Conservation (phyloP, 176 grass and related monocot genomes). For the Eragrostis nindensis region DNA sequence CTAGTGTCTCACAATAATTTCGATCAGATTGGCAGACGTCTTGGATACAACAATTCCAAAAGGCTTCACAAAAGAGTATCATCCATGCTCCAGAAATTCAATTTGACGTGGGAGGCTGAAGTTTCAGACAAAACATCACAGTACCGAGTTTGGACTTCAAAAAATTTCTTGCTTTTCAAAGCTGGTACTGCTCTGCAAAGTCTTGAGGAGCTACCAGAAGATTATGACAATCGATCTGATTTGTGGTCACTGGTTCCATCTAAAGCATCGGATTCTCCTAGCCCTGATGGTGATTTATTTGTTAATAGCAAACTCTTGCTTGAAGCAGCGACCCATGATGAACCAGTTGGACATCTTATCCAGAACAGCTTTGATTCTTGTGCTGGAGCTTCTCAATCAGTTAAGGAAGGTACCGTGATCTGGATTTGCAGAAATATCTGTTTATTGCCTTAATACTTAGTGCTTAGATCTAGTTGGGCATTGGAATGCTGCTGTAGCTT, state of each 20-base stretch:
- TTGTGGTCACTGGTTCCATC: slow-evolving; percentile 54
- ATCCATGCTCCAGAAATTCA: slow-evolving; percentile 71
- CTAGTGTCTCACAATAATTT: slow-evolving; percentile 41
- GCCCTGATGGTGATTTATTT: slow-evolving; percentile 28
- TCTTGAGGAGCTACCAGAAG: slow-evolving; percentile 47
- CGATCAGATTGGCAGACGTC: slow-evolving; percentile 68
- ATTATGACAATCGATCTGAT: slow-evolving; percentile 42
- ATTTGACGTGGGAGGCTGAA: slow-evolving; percentile 76
- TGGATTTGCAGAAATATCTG: slow-evolving; percentile 7
- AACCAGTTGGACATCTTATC: slow-evolving; percentile 38
- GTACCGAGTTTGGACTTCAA: slow-evolving; percentile 87
- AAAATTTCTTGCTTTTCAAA: slow-evolving; percentile 64
- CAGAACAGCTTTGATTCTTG: slow-evolving; percentile 39
- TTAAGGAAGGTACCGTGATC: slow-evolving; percentile 42
- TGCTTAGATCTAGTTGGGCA: slow-evolving; percentile 6
- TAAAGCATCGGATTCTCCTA: slow-evolving; percentile 38
- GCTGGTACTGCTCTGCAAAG: slow-evolving; percentile 54
- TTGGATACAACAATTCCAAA: slow-evolving; percentile 76
- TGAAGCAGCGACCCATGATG: slow-evolving; percentile 44
- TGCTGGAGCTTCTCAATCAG: slow-evolving; percentile 36
- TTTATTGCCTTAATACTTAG: slow-evolving; percentile 21
- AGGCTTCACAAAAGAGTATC: slow-evolving; percentile 76
- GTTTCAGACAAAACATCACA: slow-evolving; percentile 69
- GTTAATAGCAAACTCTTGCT: slow-evolving; percentile 44
- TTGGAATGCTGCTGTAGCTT: slow-evolving; percentile 17